Percentiles rank a stretch among this genome's conserved stretches.
Conservation (phyloP, 441 rosid genomes). For the Raphanus hybrid region DNA sequence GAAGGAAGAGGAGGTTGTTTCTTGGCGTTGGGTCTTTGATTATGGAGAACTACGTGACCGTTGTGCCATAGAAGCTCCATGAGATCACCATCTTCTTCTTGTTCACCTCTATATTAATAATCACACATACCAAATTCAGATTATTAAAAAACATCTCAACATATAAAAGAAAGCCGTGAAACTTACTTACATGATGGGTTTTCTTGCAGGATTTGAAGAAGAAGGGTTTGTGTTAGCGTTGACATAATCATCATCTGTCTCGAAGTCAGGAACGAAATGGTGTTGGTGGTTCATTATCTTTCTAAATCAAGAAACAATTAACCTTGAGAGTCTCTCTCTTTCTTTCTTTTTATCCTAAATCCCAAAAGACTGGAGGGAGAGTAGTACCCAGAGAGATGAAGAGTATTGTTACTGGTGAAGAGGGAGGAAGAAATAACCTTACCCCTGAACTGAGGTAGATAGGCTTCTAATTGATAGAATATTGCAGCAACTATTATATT, state of each 20-base stretch:
- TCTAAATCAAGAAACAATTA: background rate
- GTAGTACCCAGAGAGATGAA: background rate
- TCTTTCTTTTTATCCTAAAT: conserved; percentile 1
- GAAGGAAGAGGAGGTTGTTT: conserved; percentile 47
- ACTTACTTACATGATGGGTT: conserved; percentile 58
- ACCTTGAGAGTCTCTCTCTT: background rate
- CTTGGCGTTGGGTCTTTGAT: conserved; percentile 45
- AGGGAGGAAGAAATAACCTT: background rate
- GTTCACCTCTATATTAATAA: conserved; percentile 46
- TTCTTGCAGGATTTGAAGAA: conserved; percentile 53
- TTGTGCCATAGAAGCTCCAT: conserved; percentile 95
- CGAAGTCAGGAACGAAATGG: conserved; percentile 76
- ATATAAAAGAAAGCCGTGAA: background rate
- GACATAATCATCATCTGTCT: conserved; percentile 55
- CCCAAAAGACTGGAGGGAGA: conserved; percentile 3
- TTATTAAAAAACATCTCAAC: background rate
- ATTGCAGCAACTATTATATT: background rate
- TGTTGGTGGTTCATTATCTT: conserved; percentile 48
- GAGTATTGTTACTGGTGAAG: background rate
- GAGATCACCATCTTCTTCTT: conserved; percentile 63
- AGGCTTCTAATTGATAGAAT: background rate
- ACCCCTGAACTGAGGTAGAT: conserved; percentile 24
- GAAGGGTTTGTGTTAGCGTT: conserved; percentile 28
- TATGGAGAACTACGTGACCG: conserved; percentile 78
- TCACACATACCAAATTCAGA: conserved; percentile 8